Percentiles rank a stretch among this genome's conserved stretches.
phyloP scores from a whole-genome alignment of 768 basidiomycete species.

The Suillus hirtellus region DNA sequence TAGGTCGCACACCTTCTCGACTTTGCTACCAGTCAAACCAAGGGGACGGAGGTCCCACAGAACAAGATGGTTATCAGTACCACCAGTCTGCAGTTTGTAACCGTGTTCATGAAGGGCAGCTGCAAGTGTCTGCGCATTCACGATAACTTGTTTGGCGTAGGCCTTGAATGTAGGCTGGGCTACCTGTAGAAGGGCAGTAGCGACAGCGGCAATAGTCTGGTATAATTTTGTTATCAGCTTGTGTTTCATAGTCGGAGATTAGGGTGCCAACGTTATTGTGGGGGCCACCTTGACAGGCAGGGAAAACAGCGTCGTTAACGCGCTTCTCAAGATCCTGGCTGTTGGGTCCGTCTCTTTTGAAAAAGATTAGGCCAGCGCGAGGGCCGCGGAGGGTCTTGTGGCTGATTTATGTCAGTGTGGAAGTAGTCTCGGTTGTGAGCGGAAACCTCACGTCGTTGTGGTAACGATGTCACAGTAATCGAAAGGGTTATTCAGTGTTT shows the following conservation, averaged over 20 bases:
- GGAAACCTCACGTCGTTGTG: slow-evolving; percentile 79
- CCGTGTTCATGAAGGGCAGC: slow-evolving; percentile 69
- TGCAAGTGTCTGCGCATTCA: slow-evolving; percentile 81
- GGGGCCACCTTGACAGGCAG: slow-evolving; percentile 98
- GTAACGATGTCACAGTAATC: slow-evolving; percentile 97
- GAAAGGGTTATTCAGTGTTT: slow-evolving; percentile 89
- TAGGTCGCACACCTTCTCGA: slow-evolving; percentile 97
- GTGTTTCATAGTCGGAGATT: neutral
- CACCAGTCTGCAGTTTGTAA: slow-evolving; percentile 95
- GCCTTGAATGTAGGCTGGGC: slow-evolving; percentile 84
- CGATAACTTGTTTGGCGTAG: slow-evolving; percentile 94
- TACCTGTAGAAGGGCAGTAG: slow-evolving; percentile 90
- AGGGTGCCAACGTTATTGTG: slow-evolving; percentile 84
- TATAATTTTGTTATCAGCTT: slow-evolving; percentile 1
- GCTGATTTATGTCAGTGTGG: slow-evolving; percentile 36
- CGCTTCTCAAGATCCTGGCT: slow-evolving; percentile 90
- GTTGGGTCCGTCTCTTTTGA: slow-evolving; percentile 86
- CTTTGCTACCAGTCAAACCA: slow-evolving; percentile 95
- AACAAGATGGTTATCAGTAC: slow-evolving; percentile 97
- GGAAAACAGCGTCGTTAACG: slow-evolving; percentile 98
- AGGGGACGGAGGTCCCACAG: slow-evolving; percentile 97
- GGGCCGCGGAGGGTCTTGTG: slow-evolving; percentile 99
- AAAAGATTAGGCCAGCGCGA: slow-evolving; percentile 97
- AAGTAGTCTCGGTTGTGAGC: neutral
- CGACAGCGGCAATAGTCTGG: slow-evolving; percentile 92